These are phyloP conservation scores for Debaryomycetaceae sp. DNA, from an alignment of 1,139 yeast genomes.

Conservation along the genomic window DNA sequence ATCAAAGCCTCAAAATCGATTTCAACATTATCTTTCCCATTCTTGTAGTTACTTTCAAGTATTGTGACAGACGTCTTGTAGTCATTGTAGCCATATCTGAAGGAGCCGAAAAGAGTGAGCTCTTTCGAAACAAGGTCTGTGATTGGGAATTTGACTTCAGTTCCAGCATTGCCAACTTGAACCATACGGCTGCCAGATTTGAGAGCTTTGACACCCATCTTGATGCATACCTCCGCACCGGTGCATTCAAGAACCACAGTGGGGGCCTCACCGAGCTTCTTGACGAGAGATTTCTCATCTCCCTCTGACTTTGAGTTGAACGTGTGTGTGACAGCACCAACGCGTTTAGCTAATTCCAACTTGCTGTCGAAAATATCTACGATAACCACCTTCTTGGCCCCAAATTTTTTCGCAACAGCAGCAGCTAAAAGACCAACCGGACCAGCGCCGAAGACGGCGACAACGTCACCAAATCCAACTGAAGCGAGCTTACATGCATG, in stretches of 20 bases:
- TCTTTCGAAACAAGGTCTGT: constrained; percentile 70
- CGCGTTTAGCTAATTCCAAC: constrained; percentile 54
- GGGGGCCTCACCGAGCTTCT: constrained; percentile 46
- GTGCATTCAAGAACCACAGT: constrained; percentile 67
- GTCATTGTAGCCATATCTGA: constrained; percentile 80
- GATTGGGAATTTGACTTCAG: constrained; percentile 68
- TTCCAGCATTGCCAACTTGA: constrained; percentile 76
- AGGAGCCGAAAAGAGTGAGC: constrained; percentile 66
- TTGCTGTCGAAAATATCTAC: constrained; percentile 63
- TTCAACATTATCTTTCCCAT: constrained; percentile 50
- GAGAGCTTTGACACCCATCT: constrained; percentile 56
- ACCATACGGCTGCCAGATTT: constrained; percentile 64
- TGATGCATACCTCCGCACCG: constrained; percentile 69
- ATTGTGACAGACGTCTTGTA: constrained; percentile 72
- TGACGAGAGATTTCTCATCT: constrained; percentile 11
- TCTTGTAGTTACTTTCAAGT: constrained; percentile 54
- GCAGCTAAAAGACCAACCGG: constrained; percentile 87
- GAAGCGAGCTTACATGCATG: constrained; percentile 75
- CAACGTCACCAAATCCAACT: constrained; percentile 67
- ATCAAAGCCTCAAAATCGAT: constrained; percentile 56
- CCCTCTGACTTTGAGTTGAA: constrained; percentile 53
- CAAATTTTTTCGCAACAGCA: constrained; percentile 75
- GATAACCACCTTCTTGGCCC: constrained; percentile 67
- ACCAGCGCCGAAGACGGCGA: constrained; percentile 87
- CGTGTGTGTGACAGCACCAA: constrained; percentile 57